Percentiles rank a stretch among this genome's conserved stretches.
phyloP scores from a whole-genome alignment of 345 rosid species.

The Psidium friedrichsthalianum region DNA sequence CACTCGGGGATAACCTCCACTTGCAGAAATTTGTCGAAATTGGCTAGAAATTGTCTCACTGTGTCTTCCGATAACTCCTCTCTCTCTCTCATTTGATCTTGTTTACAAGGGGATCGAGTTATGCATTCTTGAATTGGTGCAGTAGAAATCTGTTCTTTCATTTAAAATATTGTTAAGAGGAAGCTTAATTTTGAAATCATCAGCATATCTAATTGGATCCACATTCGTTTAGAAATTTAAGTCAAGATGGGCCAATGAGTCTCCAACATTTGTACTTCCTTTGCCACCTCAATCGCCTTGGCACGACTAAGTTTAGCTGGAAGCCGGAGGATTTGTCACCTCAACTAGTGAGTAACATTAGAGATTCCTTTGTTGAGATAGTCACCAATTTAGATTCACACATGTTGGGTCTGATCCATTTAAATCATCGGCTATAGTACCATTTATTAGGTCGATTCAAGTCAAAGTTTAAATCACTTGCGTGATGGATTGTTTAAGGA shows the following conservation, averaged over 20 bases:
- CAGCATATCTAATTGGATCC: rapidly evolving
- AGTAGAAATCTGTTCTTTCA: not conserved
- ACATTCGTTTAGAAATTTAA: rapidly evolving
- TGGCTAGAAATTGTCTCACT: not conserved
- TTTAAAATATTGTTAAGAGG: rapidly evolving
- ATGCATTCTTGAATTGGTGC: not conserved
- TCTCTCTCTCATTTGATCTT: not conserved
- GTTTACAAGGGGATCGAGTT: not conserved
- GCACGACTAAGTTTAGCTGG: no score
- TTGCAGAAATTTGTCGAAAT: not conserved
- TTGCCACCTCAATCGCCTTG: not conserved
- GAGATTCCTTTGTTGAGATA: not conserved
- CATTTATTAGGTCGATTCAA: not conserved
- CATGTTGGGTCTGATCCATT: not conserved
- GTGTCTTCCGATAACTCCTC: not conserved
- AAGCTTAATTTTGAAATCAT: rapidly evolving
- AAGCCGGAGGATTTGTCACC: not conserved
- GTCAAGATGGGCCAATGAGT: not conserved
- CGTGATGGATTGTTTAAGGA: not conserved
- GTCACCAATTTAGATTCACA: not conserved
- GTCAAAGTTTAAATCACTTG: not conserved
- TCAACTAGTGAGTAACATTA: not conserved
- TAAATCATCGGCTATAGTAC: not conserved
- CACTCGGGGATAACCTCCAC: not conserved
- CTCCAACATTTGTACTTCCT: not conserved